Conservation (phyloP, 495 filamentous ascomycete genomes). For the Gamarada debralockiae region DNA sequence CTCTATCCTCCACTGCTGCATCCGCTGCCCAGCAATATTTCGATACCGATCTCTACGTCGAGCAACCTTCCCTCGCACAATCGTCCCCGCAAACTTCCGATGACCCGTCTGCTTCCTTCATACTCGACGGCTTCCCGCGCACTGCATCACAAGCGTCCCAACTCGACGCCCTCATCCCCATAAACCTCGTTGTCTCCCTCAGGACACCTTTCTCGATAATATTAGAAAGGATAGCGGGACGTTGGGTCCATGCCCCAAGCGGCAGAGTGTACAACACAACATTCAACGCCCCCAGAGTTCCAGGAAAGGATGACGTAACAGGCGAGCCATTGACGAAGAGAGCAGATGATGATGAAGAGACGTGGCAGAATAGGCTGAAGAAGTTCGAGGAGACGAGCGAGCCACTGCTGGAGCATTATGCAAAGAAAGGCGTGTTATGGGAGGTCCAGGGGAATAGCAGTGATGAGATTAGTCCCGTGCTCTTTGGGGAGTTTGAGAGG, state of each 20-base stretch:
- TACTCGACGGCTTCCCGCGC: slow-evolving; percentile 94
- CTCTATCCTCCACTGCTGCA: slow-evolving; percentile 41
- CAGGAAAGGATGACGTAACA: slow-evolving; percentile 85
- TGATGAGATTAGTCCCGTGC: slow-evolving; percentile 87
- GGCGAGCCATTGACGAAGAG: slow-evolving; percentile 82
- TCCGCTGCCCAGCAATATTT: slow-evolving; percentile 16
- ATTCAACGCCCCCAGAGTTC: slow-evolving; percentile 79
- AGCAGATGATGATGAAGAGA: slow-evolving; percentile 79
- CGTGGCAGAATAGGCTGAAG: slow-evolving; percentile 72
- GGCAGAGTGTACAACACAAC: slow-evolving; percentile 91
- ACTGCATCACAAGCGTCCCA: slow-evolving; percentile 74
- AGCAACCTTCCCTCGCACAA: slow-evolving; percentile 14
- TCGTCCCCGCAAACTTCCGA: slow-evolving; percentile 48
- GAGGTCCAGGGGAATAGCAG: slow-evolving; percentile 82
- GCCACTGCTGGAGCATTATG: slow-evolving; percentile 85
- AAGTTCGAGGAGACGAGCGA: slow-evolving; percentile 85
- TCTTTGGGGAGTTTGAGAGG: slow-evolving; percentile 74
- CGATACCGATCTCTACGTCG: slow-evolving; percentile 23
- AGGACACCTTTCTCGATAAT: slow-evolving; percentile 71
- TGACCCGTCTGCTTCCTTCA: slow-evolving; percentile 77
- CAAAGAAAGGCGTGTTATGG: slow-evolving; percentile 80
- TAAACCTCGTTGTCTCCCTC: slow-evolving; percentile 82
- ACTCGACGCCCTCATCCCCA: slow-evolving; percentile 75
- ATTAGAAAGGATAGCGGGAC: slow-evolving; percentile 79
- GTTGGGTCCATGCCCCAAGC: slow-evolving; percentile 91